Conservation (phyloP, 495 filamentous ascomycete genomes). For the Cladorrhinum samala region DNA sequence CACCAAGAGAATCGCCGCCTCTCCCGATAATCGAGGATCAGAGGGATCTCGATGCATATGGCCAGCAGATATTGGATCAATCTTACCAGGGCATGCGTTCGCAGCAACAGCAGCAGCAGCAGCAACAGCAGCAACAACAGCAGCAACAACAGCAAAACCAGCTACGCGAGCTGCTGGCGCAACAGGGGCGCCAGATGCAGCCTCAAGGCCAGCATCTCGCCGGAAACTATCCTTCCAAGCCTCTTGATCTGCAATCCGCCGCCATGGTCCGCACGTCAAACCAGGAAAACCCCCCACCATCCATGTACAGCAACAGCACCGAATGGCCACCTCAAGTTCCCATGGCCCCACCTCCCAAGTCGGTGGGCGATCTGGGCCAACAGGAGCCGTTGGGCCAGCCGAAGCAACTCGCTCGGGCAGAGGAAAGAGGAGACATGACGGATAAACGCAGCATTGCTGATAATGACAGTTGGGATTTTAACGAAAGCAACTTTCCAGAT, state of each 20-base stretch:
- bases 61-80: slow-evolving; percentile 29
- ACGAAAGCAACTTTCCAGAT: slow-evolving; percentile 57
- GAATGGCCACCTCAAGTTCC: slow-evolving; percentile 41
- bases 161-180: slow-evolving; percentile 29
- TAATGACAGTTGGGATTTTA: slow-evolving; percentile 86
- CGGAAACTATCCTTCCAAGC: slow-evolving; percentile 32
- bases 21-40: slow-evolving; percentile 43
- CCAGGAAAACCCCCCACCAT: neutral
- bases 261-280: slow-evolving; percentile 42
- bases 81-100: slow-evolving; percentile 12
- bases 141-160: slow-evolving; percentile 37
- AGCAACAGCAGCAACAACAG: slow-evolving; percentile 13
- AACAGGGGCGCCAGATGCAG: slow-evolving; percentile 36
- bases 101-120: slow-evolving; percentile 20
- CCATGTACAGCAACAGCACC: slow-evolving; percentile 25
- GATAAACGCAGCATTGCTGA: slow-evolving; percentile 41
- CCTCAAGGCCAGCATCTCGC: slow-evolving; percentile 51
- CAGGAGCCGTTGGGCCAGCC: no score
- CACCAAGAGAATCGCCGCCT: slow-evolving; percentile 49
- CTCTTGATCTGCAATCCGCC: slow-evolving; percentile 34
- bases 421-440: slow-evolving; percentile 30
- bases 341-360: slow-evolving; percentile 22
- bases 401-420: slow-evolving; percentile 16
- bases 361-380: no score
- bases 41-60: slow-evolving; percentile 41